Evolutionary conservation across 208 protist species (phyloP), one percentile per base, ranked within the genome.

Genomic region (Wallacemonas sp.): DNA sequence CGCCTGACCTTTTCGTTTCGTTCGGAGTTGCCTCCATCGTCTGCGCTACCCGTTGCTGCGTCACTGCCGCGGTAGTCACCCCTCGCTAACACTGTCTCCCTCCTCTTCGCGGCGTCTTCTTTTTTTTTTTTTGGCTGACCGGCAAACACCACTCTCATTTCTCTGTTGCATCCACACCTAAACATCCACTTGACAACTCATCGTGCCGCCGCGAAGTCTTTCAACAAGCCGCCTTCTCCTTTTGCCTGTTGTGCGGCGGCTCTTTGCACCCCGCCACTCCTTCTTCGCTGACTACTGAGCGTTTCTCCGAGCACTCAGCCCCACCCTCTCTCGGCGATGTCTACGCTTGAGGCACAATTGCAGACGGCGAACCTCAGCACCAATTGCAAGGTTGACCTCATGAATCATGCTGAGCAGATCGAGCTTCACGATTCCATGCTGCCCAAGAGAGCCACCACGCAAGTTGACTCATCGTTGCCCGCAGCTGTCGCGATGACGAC

Each of bases 371-470:
- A 78, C 29, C 73, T 95, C 29, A 83, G 73, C 33, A 73, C 76
- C 37, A 59, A 76, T 34, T 95, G 89, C 77, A 81, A 83, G 50
- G 52, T 71, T 5, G 89, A 95, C 63, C 65, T 95, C 29, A 72
- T 83, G 22, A 89, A 83, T 39, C 73, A 87, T 39, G 70, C 81
- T 19, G 67, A 73, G 58, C 79, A 92, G 64, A 36, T 95, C 26
- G 75, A 88, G 41, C 64, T 76, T n/a, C 73, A 86, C 48, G 75
- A 68, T 30, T 44, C 60, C 15, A 71, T 53, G 27, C 79, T 95
- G 12, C 78, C 76, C 2, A 92, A 92, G 76, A 77, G 75, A 15
- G 55, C 44, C 13, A 46, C 66, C 1, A 95, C 89, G 4, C 26
- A 73, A 30, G 61, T 68, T 9, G 79, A 81, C 24, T 2, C 58